Conservation (phyloP, 176 grass and related monocot genomes). For the Aegilops umbellulata region DNA sequence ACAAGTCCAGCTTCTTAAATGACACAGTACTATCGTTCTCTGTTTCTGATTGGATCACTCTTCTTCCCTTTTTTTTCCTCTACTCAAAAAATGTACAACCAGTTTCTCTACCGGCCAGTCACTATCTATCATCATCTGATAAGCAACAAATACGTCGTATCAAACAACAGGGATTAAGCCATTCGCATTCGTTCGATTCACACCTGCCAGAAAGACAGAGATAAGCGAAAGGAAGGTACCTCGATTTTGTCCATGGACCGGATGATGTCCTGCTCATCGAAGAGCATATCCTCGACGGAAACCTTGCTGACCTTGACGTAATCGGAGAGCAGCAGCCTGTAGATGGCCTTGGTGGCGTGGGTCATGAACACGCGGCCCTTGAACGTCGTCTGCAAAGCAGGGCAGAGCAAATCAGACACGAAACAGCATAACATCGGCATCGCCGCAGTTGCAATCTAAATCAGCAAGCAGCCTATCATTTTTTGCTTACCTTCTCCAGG, state of each 20-base stretch:
- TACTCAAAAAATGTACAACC: no score
- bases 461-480: background rate
- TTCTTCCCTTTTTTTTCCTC: background rate
- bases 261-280: conserved; percentile 80
- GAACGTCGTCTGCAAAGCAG: conserved; percentile 72
- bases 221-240: conserved; percentile 13
- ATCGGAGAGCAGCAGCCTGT: conserved; percentile 73
- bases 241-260: conserved; percentile 95
- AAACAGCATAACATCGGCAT: background rate
- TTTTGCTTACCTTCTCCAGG: conserved; percentile 70
- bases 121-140: background rate
- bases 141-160: background rate
- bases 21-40: background rate
- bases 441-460: background rate
- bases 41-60: background rate
- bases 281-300: conserved; percentile 90
- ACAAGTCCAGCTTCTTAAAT: background rate
- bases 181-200: background rate
- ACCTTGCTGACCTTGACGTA: conserved; percentile 99
- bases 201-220: background rate
- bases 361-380: conserved; percentile 94
- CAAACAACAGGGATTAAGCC: background rate
- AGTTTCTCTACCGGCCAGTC: background rate
- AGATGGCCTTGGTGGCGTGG: conserved; percentile 95
- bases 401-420: background rate